Base-by-base conservation (phyloP, 768 basidiomycete species). In the Pisolithus sp. region DNA sequence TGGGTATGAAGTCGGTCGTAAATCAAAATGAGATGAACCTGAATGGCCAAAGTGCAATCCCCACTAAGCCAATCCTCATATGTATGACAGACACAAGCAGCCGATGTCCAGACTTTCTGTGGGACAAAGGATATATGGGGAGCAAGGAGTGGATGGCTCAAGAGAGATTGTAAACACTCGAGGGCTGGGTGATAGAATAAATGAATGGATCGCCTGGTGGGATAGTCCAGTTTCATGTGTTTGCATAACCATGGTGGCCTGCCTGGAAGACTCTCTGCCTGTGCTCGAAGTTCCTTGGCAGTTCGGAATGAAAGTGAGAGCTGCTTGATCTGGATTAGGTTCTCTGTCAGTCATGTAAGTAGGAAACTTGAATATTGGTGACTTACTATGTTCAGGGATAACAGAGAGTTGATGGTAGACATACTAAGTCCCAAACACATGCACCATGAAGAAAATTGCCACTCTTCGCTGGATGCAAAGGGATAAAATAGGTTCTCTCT, bases 1-100 rank as follows among this genome's bases (percentile, higher is more conserved):
- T 73, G 71, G 1, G 67, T 58, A 0, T 69, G 62, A 5, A 30
- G 28, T 75, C 75, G 38, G 61, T 58, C 3, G 50, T 47, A 37
- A 24, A 30, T 9, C 7, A 21, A 2, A 39, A 21, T n/a, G 15
- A 18, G 28, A 53, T 36, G 9, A 20, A 61, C 63, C 59, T 68
- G 66, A 6, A 62, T 55, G 3, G 52, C 36, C 65, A 67, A 68
- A 31, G 64, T 55, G 10, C 7, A 8, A 30, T 30, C 28, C 7
- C 28, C 9, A 9, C 28, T n/a, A 23, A 7, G 64, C 56, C 40
- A 41, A 9, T 41, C 18, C 2, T 49, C 49, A 30, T 59, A 66
- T 8, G 61, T 37, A 3, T 50, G 39, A 26, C 54, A 49, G 7
- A 51, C 18, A 1, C 50, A n/a, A 15, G 58, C 57, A 5, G 51